Evolutionary conservation across 2,329 filamentous ascomycete genomes (phyloP).

Genomic region (Pseudogymnoascus destructans): DNA sequence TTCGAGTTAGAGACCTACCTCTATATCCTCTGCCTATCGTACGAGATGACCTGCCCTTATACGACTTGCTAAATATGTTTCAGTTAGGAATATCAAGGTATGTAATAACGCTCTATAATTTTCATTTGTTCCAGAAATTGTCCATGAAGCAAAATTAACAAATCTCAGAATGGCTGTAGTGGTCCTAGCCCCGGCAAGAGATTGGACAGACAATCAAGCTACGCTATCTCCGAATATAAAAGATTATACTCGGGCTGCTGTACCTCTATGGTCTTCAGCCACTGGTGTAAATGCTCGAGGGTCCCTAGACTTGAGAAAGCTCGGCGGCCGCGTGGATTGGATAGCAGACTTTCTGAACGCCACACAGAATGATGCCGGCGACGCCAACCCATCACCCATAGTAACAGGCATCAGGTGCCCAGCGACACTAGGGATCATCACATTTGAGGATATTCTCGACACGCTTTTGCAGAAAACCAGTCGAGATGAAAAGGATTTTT

Average conservation of each 20-base stretch:
- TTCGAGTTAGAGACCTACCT: slow-evolving; percentile 20
- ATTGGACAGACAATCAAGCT: slow-evolving; percentile 10
- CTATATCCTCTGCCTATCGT: slow-evolving; percentile 23
- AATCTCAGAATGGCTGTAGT: slow-evolving; percentile 21
- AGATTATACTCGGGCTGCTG: neutral
- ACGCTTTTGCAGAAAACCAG: slow-evolving; percentile 20
- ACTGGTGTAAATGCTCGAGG: neutral
- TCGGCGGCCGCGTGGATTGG: slow-evolving; percentile 11
- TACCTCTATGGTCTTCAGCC: neutral
- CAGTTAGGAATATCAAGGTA: slow-evolving; percentile 22
- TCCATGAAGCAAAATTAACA: neutral
- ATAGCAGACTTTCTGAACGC: slow-evolving; percentile 16
- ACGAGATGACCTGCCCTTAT: slow-evolving; percentile 19
- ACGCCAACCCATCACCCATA: neutral
- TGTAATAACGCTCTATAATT: neutral
- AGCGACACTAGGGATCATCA: slow-evolving; percentile 21
- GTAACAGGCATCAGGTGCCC: slow-evolving; percentile 15
- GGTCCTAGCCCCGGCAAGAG: slow-evolving; percentile 12
- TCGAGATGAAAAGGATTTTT: slow-evolving; percentile 20
- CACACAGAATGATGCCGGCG: slow-evolving; percentile 7
- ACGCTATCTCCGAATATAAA: slow-evolving; percentile 8
- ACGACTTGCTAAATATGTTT: slow-evolving; percentile 22
- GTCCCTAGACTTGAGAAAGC: neutral
- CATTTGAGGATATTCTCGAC: slow-evolving; percentile 22
- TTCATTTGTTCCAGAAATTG: neutral